Conservation (phyloP, 2,329 filamentous ascomycete species). For the Cladosporium austrohemisphaericum region DNA sequence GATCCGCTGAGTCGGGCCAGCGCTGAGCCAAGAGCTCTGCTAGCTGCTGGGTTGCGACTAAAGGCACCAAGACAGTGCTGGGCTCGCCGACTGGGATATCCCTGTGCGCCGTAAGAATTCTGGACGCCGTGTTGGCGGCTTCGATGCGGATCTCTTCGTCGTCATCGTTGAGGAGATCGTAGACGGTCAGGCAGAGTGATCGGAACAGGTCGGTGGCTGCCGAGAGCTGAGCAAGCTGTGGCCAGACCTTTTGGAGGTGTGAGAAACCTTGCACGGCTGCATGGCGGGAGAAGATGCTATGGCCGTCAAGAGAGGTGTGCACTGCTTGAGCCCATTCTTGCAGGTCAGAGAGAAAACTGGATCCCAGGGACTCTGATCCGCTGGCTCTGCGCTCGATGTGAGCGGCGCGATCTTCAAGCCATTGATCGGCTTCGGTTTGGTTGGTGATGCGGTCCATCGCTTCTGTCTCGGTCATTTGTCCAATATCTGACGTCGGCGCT, state of each 20-base stretch:
- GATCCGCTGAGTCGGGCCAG: constrained; percentile 16
- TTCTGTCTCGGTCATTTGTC: neutral
- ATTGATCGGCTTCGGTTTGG: constrained; percentile 12
- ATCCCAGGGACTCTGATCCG: neutral
- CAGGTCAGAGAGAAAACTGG: neutral
- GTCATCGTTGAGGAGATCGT: constrained; percentile 80
- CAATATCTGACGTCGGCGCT: neutral
- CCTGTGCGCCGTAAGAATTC: constrained; percentile 38
- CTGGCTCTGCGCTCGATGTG: constrained; percentile 2
- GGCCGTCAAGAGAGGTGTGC: constrained; percentile 21
- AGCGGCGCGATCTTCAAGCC: constrained; percentile 7
- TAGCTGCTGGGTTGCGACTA: constrained; percentile 46
- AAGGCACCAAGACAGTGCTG: constrained; percentile 40
- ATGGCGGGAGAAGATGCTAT: constrained; percentile 27
- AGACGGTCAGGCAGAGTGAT: constrained; percentile 61
- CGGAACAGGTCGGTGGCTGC: constrained; percentile 3
- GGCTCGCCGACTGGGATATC: constrained; percentile 21
- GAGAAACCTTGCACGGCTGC: constrained; percentile 27
- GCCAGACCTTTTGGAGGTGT: constrained; percentile 22
- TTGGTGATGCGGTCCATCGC: constrained; percentile 4
- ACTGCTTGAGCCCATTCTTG: constrained; percentile 18
- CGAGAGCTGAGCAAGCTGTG: constrained; percentile 1
- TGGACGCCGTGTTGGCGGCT: constrained; percentile 51
- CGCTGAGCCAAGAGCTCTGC: constrained; percentile 30
- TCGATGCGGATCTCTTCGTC: constrained; percentile 79